These are phyloP conservation scores for Paramecium bursaria DNA, from an alignment of 73 alveolate genomes.

Conservation along the genomic window DNA sequence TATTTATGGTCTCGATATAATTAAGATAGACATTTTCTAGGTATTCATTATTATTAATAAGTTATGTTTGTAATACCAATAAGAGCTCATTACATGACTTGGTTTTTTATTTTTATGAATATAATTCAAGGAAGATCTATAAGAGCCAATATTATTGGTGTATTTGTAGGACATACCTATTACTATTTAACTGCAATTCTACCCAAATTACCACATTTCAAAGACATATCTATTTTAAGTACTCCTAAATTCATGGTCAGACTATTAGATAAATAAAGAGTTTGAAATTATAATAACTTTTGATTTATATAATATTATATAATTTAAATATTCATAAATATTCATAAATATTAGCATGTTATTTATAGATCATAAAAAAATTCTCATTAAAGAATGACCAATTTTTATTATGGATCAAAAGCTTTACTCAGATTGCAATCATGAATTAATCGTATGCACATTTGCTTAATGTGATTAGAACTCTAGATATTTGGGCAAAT, in stretches of 20 bases:
- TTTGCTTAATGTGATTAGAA: too few species aligned
- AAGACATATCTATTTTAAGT: not conserved
- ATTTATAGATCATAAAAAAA: too few species aligned
- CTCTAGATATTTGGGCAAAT: too few species aligned
- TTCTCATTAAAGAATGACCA: too few species aligned
- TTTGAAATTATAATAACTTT: too few species aligned
- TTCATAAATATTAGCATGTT: too few species aligned
- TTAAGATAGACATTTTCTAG: conserved; percentile 9
- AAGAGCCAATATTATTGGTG: conserved; percentile 7
- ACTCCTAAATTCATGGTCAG: conserved; percentile 52
- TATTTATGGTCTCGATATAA: conserved; percentile 41
- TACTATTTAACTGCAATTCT: conserved; percentile 27
- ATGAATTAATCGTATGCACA: too few species aligned
- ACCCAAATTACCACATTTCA: conserved; percentile 47
- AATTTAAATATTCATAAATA: too few species aligned
- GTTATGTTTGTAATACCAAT: conserved; percentile 48
- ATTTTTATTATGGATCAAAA: too few species aligned
- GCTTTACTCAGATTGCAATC: too few species aligned
- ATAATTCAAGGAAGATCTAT: not conserved
- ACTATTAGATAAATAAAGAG: too few species aligned
- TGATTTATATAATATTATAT: too few species aligned
- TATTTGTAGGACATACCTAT: conserved; percentile 15
- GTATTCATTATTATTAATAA: not conserved
- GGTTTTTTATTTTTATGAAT: conserved; percentile 3
- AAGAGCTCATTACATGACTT: not conserved